Evolutionary conservation across 352 stramenopile genomes (phyloP), one percentile per base, ranked within the genome.

Genomic region (Chrysophaeum taylorii): DNA sequence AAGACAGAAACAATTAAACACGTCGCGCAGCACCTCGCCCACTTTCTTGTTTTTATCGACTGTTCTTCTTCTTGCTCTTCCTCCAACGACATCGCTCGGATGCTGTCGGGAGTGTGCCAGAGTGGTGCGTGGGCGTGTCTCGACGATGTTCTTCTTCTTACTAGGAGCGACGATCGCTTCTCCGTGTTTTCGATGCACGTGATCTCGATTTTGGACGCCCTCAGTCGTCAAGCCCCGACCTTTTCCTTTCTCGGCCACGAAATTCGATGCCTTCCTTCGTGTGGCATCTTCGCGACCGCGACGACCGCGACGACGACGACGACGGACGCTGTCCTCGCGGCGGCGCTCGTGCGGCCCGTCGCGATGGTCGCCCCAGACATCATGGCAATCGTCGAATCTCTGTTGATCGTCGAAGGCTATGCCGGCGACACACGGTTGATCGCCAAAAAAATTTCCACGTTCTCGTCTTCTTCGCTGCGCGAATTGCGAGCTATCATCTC

Each of bases 331-430:
- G n/a, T n/a, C n/a, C n/a, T n/a, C n/a, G n/a, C n/a, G n/a, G n/a
- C n/a, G 38, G 92, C 91, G 12, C 73, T 97, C 0, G 97, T 97
- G 70, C 85, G 92, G 27, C 92, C 92, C 0, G 92, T 97, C 31
- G 92, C 92, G 2, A 97, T 97, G 92, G 97, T 97, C 92, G 89
- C 92, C 2, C 91, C 91, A 0, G 90, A 96, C 75, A 91, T 96
- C 43, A 87, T 87, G 15, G 84, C 92, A 76, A 96, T 96, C 73
- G 93, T 86, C 67, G 88, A 95, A 75, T 93, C 95, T 70, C 95
- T 96, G 89, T 78, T 96, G 21, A 93, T 93, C 70, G 92, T 87
- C 0, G 89, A 96, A 72, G 89, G 89, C 0, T 96, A 95, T 74
- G n/a, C n/a, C n/a, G n/a, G n/a, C n/a, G n/a, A n/a, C n/a, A n/a